These are phyloP conservation scores for Mortierella sp. DNA, from an alignment of 371 early-diverging fungal species.

Conservation along the genomic window DNA sequence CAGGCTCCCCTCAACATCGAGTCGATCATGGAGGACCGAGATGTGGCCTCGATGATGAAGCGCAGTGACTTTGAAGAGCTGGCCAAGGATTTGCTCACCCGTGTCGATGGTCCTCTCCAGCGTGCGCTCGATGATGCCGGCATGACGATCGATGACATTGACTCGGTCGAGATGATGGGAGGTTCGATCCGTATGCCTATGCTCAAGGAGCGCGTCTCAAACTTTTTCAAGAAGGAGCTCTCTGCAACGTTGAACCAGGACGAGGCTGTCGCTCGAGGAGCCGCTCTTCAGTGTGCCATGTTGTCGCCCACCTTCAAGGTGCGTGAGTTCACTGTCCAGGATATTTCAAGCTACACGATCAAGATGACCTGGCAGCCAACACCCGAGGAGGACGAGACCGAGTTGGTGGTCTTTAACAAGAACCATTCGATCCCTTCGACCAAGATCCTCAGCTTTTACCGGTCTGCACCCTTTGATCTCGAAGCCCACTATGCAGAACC, in stretches of 20 bases:
- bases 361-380: conserved; percentile 63
- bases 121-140: conserved; percentile 86
- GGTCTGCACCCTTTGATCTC: conserved; percentile 80
- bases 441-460: conserved; percentile 90
- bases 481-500: conserved; percentile 71
- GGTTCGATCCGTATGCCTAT: conserved; percentile 95
- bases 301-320: conserved; percentile 97
- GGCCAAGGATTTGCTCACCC: conserved; percentile 77
- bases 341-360: conserved; percentile 83
- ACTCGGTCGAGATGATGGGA: conserved; percentile 95
- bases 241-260: conserved; percentile 97
- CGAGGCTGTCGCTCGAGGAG: conserved; percentile 96
- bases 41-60: conserved; percentile 87
- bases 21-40: conserved; percentile 94
- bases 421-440: conserved; percentile 85
- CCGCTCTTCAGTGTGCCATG: conserved; percentile 97
- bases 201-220: conserved; percentile 87
- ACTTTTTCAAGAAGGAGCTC: conserved; percentile 87
- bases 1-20: conserved; percentile 94
- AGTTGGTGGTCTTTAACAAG: conserved; percentile 74
- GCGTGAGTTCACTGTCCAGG: conserved; percentile 93
- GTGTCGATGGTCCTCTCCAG: conserved; percentile 77
- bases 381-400: conserved; percentile 77
- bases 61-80: conserved; percentile 89
- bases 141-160: conserved; percentile 81